These are phyloP conservation scores for Gloeophyllum trabeum DNA, from an alignment of 768 basidiomycete genomes.

Conservation along the genomic window DNA sequence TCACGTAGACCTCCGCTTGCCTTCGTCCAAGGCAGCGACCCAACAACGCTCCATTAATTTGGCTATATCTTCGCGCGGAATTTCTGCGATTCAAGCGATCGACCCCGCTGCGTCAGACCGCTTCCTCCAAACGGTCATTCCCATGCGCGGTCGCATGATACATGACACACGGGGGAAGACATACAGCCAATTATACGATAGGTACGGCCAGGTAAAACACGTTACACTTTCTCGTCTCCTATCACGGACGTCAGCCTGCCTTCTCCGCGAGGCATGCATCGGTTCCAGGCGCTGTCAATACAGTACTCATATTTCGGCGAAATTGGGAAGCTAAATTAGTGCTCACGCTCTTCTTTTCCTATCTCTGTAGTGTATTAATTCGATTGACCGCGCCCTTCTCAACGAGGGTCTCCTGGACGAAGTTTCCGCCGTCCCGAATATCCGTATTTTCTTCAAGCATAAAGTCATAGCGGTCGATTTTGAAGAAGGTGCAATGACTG, in stretches of 20 bases:
- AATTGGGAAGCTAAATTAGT: too few species aligned
- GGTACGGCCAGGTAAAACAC: conserved; percentile 75
- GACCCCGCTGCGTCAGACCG: conserved; percentile 58
- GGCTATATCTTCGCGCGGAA: conserved; percentile 88
- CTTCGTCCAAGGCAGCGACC: conserved; percentile 49
- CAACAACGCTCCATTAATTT: conserved; percentile 92
- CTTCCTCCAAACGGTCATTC: conserved; percentile 73
- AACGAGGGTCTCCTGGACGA: conserved; percentile 81
- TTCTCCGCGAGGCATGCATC: background rate
- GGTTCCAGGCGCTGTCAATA: background rate
- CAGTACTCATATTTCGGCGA: background rate
- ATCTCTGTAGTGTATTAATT: conserved; percentile 73
- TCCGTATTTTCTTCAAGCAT: conserved; percentile 69
- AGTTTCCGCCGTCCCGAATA: conserved; percentile 46
- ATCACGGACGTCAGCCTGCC: background rate
- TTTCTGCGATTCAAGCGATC: conserved; percentile 76
- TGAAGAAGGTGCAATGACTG: conserved; percentile 41
- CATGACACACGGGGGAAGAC: conserved; percentile 63
- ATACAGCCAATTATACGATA: conserved; percentile 84
- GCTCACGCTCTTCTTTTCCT: conserved; percentile 15
- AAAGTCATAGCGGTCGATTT: conserved; percentile 76
- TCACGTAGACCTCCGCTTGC: conserved; percentile 57
- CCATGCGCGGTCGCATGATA: conserved; percentile 95
- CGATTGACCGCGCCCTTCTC: conserved; percentile 80
- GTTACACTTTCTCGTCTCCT: background rate